phyloP scores from a whole-genome alignment of 208 protist species.

The Wallacemonas rigidus region DNA sequence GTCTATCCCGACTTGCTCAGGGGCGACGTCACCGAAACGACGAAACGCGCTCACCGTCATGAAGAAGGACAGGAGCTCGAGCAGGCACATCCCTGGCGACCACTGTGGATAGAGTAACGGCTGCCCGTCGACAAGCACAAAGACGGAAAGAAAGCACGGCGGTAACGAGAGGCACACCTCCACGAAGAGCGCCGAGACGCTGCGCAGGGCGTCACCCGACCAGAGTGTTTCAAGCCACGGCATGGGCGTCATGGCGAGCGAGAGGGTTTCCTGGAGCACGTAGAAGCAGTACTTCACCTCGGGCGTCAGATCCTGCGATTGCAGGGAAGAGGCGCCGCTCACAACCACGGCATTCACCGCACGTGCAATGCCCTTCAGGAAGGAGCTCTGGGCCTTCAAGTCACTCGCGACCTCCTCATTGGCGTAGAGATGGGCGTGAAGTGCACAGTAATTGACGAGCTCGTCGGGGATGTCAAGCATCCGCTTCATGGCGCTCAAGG shows the following conservation, averaged over 20 bases:
- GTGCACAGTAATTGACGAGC: constrained; percentile 54
- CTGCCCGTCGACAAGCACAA: constrained; percentile 49
- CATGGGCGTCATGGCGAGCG: constrained; percentile 54
- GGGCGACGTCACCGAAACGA: constrained; percentile 30
- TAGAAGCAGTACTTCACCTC: constrained; percentile 74
- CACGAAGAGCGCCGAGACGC: constrained; percentile 54
- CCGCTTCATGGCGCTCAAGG: constrained; percentile 29
- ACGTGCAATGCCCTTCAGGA: constrained; percentile 38
- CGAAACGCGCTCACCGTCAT: constrained; percentile 40
- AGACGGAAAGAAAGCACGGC: constrained; percentile 54
- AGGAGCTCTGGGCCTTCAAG: constrained; percentile 34
- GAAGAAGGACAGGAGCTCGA: constrained; percentile 53
- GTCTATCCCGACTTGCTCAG: neutral
- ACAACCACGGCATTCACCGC: constrained; percentile 35
- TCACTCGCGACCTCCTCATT: constrained; percentile 39
- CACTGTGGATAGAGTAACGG: constrained; percentile 40
- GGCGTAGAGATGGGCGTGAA: constrained; percentile 68
- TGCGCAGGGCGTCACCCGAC: constrained; percentile 34
- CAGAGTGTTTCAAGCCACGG: constrained; percentile 53
- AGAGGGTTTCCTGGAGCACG: constrained; percentile 70
- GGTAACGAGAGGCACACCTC: constrained; percentile 61
- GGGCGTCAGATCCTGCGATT: constrained; percentile 34
- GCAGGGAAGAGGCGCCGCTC: constrained; percentile 16
- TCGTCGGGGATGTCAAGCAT: constrained; percentile 39
- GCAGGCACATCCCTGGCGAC: constrained; percentile 36